These are phyloP conservation scores for Microbotryum intermedium DNA, from an alignment of 1,284 basidiomycete species.

Conservation along the genomic window DNA sequence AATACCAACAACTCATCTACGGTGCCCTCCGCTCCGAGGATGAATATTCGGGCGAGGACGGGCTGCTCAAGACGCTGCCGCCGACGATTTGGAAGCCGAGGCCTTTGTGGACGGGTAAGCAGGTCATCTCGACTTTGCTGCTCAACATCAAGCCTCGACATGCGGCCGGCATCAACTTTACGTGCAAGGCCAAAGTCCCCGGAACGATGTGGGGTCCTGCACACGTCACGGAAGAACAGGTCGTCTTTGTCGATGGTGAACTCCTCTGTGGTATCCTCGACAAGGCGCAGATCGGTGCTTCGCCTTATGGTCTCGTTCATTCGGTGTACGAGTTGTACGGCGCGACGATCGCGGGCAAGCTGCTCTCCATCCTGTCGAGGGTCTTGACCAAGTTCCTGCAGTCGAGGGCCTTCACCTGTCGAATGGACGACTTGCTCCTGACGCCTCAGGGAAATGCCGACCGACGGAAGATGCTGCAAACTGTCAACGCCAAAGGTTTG, in stretches of 20 bases:
- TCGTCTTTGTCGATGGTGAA: constrained; percentile 87
- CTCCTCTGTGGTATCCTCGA: constrained; percentile 87
- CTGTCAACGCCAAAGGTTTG: constrained; percentile 65
- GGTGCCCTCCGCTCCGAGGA: constrained; percentile 89
- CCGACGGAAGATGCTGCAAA: constrained; percentile 60
- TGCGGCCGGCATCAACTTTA: constrained; percentile 75
- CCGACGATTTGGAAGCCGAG: constrained; percentile 87
- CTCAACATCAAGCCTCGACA: constrained; percentile 80
- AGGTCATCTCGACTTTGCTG: constrained; percentile 87
- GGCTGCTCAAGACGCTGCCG: constrained; percentile 70
- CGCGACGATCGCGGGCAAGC: constrained; percentile 73
- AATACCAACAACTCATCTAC: constrained; percentile 95
- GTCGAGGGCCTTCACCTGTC: constrained; percentile 93
- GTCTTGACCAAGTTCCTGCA: constrained; percentile 96
- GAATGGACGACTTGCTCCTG: constrained; percentile 95
- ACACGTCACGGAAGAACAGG: constrained; percentile 61
- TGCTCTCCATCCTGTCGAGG: constrained; percentile 86
- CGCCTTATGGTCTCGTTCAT: constrained; percentile 92
- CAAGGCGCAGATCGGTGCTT: constrained; percentile 95
- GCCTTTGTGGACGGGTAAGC: constrained; percentile 95
- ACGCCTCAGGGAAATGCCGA: constrained; percentile 70
- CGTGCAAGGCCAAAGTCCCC: constrained; percentile 78
- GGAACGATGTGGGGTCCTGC: constrained; percentile 61
- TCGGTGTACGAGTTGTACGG: constrained; percentile 99
- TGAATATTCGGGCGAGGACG: constrained; percentile 52